Conservation (phyloP, 495 filamentous ascomycete species). For the Penicillium antarcticum region DNA sequence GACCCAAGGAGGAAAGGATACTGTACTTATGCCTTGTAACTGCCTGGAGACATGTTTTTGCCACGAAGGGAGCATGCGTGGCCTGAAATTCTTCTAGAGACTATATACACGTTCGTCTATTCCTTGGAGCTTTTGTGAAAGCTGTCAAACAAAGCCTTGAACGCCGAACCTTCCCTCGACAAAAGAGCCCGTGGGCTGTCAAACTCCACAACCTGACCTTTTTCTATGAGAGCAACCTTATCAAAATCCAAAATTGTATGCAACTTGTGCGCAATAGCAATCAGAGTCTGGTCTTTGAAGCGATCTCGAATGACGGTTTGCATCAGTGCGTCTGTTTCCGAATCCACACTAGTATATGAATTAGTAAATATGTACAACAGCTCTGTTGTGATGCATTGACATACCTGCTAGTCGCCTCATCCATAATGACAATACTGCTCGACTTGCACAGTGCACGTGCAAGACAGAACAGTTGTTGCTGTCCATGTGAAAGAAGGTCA, state of each 20-base stretch:
- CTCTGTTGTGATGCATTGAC: background rate
- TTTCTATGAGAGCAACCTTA: conserved; percentile 30
- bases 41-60: too few relatives aligned
- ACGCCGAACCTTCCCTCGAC: conserved; percentile 14
- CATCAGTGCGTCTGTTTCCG: conserved; percentile 28
- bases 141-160: conserved; percentile 15
- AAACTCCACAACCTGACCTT: conserved; percentile 28
- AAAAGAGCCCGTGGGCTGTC: conserved; percentile 21
- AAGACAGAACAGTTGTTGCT: conserved; percentile 47
- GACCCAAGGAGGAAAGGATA: too few relatives aligned
- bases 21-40: too few relatives aligned
- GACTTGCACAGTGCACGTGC: conserved; percentile 35
- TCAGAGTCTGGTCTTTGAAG: conserved; percentile 29
- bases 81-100: background rate
- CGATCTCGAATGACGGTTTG: conserved; percentile 28
- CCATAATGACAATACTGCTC: conserved; percentile 37
- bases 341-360: conserved; percentile 22
- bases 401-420: conserved; percentile 46
- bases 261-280: conserved; percentile 34
- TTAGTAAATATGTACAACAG: background rate
- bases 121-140: background rate
- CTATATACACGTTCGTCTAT: background rate
- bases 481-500: conserved; percentile 38
- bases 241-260: conserved; percentile 35
- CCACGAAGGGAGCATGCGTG: too few relatives aligned